phyloP scores from a whole-genome alignment of 1,284 basidiomycete genomes.

The Fistulina hepatica region DNA sequence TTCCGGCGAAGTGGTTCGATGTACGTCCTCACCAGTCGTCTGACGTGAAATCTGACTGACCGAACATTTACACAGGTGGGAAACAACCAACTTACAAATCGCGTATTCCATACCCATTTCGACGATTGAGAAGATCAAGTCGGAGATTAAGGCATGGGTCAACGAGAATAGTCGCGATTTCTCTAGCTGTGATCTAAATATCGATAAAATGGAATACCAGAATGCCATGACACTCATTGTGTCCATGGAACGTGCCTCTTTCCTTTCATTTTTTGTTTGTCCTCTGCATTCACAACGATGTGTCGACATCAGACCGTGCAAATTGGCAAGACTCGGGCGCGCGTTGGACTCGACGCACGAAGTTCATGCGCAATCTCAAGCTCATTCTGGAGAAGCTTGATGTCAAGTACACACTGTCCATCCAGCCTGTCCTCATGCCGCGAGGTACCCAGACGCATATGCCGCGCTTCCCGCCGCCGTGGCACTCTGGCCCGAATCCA shows the following conservation, averaged over 20 bases:
- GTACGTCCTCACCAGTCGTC: slow-evolving; percentile 28
- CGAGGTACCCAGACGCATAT: no score
- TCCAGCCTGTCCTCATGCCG: slow-evolving; percentile 59
- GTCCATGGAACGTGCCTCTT: slow-evolving; percentile 64
- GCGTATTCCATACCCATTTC: slow-evolving; percentile 59
- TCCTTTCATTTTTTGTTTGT: background rate
- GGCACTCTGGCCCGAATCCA: no score
- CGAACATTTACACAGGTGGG: slow-evolving; percentile 46
- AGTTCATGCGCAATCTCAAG: slow-evolving; percentile 66
- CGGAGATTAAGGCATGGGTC: slow-evolving; percentile 50
- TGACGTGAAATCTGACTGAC: slow-evolving; percentile 13
- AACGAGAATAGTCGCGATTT: slow-evolving; percentile 64
- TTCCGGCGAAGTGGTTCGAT: slow-evolving; percentile 65
- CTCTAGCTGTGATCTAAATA: slow-evolving; percentile 49
- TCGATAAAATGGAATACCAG: slow-evolving; percentile 70
- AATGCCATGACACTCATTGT: slow-evolving; percentile 59
- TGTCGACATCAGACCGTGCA: slow-evolving; percentile 43
- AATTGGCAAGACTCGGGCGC: slow-evolving; percentile 87
- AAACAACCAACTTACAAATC: slow-evolving; percentile 55
- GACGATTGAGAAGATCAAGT: slow-evolving; percentile 55
- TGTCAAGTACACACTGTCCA: slow-evolving; percentile 55
- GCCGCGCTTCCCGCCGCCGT: no score
- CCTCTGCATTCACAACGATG: background rate
- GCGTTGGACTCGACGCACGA: slow-evolving; percentile 59
- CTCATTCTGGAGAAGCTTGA: slow-evolving; percentile 60